Base-by-base conservation (phyloP, 2,329 filamentous ascomycete genomes). In the Claviceps africana region DNA sequence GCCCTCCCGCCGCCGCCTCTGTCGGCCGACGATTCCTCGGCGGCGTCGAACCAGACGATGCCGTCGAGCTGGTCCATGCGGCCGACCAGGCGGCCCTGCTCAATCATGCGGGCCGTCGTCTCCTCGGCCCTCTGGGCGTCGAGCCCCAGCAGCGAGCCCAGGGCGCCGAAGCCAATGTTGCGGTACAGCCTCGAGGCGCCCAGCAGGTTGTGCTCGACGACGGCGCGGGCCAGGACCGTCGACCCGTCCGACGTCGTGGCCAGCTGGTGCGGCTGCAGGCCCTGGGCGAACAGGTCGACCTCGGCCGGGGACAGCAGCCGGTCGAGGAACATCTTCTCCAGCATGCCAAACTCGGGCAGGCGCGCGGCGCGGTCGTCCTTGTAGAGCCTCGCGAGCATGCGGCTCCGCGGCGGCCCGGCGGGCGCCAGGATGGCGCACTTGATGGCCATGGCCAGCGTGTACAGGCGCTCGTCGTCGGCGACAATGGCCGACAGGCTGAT, bases 241-340 rank as follows among this genome's bases (percentile, higher is more conserved):
- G 85, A 88, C 1, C 93, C 93, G 66, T 98, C 93, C 0, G 87
- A 78, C 0, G 88, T 96, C 56, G 81, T 83, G 25, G 93, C 93
- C 2, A 96, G 81, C 69, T 98, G 93, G 68, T 98, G 93, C 22
- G 87, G 85, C 52, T 82, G 78, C 48, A 98, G 75, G 50, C 82
- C 83, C 59, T 85, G 75, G 0, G 90, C 85, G 63, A 98, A 98
- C 52, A 86, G 83, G 39, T 83, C 81, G 43, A 96, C 88, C 70
- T 98, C 93, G n/a, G 75, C 78, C 0, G 85, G 81, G 0, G 81
- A 79, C 48, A 98, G 75, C 3, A 98, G 74, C 6, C 90, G 81
- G 67, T 97, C 88, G 48, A 97, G 76, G 67, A 95, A 95, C 81
- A 98, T 97, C 74, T 97, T 97, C 72, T 97, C 93, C 15, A 98